Percentiles rank a stretch among this genome's conserved stretches.
Conservation (phyloP, 2,329 filamentous ascomycete species). For the Elsinoe batatas region DNA sequence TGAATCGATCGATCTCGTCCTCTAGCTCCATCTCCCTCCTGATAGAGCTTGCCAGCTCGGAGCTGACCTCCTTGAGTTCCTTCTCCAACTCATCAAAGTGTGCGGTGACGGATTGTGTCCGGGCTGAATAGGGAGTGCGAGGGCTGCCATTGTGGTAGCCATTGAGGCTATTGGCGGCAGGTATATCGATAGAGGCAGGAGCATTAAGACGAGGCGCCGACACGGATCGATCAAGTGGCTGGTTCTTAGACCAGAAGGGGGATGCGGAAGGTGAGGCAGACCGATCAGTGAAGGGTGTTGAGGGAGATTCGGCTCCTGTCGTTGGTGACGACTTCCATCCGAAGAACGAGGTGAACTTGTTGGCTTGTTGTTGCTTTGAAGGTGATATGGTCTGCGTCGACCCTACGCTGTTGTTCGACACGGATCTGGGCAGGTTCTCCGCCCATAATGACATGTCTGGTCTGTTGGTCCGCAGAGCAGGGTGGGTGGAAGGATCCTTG, state of each 20-base stretch:
- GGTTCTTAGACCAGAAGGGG: constrained; percentile 22
- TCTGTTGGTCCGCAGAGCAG: constrained; percentile 20
- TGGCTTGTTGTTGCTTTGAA: constrained; percentile 32
- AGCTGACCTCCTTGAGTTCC: constrained; percentile 85
- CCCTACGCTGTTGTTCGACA: constrained; percentile 23
- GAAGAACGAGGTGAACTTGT: constrained; percentile 55
- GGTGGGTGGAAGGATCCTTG: constrained; percentile 15
- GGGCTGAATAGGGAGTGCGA: constrained; percentile 15
- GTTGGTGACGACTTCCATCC: constrained; percentile 51
- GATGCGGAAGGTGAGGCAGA: constrained; percentile 52
- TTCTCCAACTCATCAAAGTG: constrained; percentile 85
- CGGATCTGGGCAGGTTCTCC: constrained; percentile 26
- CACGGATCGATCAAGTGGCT: constrained; percentile 22
- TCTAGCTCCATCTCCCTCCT: constrained; percentile 93
- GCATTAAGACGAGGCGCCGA: constrained; percentile 19
- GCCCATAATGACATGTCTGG: constrained; percentile 27
- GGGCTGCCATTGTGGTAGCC: constrained; percentile 35
- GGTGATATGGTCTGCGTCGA: constrained; percentile 19
- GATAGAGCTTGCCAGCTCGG: constrained; percentile 86
- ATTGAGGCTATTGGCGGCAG: constrained; percentile 41
- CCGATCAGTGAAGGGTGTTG: constrained; percentile 53
- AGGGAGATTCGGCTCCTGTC: constrained; percentile 49
- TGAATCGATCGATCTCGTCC: constrained; percentile 80
- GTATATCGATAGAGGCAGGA: constrained; percentile 42
- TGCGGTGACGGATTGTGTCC: constrained; percentile 29